Evolutionary conservation across 202 grass and related monocot genomes (phyloP).

Genomic region (Elaeis oleifera): DNA sequence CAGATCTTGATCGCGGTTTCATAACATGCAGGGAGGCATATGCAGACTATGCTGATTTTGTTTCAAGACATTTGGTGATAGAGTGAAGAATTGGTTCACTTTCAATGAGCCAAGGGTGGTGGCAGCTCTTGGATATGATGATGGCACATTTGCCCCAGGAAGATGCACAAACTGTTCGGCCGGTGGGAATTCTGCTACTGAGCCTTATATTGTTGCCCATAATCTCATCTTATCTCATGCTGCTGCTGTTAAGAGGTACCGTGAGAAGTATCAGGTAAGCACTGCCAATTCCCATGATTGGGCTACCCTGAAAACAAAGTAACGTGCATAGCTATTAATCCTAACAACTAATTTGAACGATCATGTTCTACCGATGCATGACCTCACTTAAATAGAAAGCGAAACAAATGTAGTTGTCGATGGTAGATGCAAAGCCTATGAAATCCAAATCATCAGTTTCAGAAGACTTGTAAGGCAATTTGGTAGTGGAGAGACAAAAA

Average conservation of each 20-base stretch:
- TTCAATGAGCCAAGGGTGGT: slow-evolving; percentile 86
- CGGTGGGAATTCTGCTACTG: slow-evolving; percentile 66
- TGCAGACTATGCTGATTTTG: slow-evolving; percentile 74
- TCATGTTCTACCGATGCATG: too few relatives aligned
- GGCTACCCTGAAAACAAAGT: too few relatives aligned
- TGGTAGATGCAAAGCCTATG: too few relatives aligned
- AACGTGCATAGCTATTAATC: too few relatives aligned
- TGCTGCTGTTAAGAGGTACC: slow-evolving; percentile 59
- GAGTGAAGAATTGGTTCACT: slow-evolving; percentile 93
- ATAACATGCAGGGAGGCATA: slow-evolving; percentile 38
- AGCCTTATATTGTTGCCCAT: slow-evolving; percentile 66
- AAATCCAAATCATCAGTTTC: too few relatives aligned
- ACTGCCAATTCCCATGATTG: too few relatives aligned
- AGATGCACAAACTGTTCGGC: slow-evolving; percentile 52
- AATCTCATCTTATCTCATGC: slow-evolving; percentile 80
- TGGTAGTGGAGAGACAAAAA: too few relatives aligned
- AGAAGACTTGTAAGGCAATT: too few relatives aligned
- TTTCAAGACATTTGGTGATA: slow-evolving; percentile 64
- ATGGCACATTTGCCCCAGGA: slow-evolving; percentile 65
- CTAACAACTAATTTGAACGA: too few relatives aligned
- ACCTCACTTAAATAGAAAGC: too few relatives aligned
- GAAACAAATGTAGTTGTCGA: too few relatives aligned
- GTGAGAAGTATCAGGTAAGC: slow-evolving; percentile 71
- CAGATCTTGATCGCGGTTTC: too few relatives aligned
- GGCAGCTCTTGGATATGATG: slow-evolving; percentile 72